A percentile compares a stretch with the other conserved stretches of the same genome.
Conservation (phyloP, 2,329 filamentous ascomycete species). For the Setomelanomma holmii region DNA sequence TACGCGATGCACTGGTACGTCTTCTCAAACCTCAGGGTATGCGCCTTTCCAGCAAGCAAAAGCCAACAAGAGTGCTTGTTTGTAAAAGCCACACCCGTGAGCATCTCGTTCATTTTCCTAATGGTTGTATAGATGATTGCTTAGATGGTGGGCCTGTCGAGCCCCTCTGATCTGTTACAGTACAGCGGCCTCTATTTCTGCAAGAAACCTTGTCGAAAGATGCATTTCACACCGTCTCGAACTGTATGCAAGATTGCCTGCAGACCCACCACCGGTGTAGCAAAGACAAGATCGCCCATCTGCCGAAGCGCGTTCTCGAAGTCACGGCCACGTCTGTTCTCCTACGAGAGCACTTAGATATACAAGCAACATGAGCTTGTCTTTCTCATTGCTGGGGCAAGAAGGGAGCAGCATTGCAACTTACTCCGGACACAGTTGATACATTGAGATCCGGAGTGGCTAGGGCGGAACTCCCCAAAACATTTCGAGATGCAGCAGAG, state of each 20-base stretch:
- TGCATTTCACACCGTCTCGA: neutral
- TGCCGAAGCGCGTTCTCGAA: neutral
- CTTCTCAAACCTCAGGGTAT: too few species aligned
- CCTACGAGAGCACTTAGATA: neutral
- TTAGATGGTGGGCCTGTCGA: too few species aligned
- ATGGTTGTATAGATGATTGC: too few species aligned
- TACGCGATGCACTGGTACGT: too few species aligned
- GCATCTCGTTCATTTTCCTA: too few species aligned
- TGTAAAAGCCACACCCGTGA: too few species aligned
- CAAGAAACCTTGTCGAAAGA: neutral
- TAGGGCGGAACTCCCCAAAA: neutral
- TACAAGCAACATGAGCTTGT: slow-evolving; percentile 1
- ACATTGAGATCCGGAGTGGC: neutral
- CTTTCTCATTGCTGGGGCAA: slow-evolving; percentile 13
- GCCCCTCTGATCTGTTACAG: too few species aligned
- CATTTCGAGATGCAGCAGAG: neutral
- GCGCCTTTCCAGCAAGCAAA: too few species aligned
- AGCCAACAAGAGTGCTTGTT: too few species aligned
- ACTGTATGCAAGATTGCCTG: neutral
- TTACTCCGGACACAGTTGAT: neutral
- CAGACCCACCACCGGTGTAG: neutral
- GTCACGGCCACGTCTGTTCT: neutral
- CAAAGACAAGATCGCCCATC: neutral
- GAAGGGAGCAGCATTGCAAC: neutral
- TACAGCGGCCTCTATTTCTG: neutral